Conservation (phyloP, 768 basidiomycete genomes). For the Leccinum disarticulatum region DNA sequence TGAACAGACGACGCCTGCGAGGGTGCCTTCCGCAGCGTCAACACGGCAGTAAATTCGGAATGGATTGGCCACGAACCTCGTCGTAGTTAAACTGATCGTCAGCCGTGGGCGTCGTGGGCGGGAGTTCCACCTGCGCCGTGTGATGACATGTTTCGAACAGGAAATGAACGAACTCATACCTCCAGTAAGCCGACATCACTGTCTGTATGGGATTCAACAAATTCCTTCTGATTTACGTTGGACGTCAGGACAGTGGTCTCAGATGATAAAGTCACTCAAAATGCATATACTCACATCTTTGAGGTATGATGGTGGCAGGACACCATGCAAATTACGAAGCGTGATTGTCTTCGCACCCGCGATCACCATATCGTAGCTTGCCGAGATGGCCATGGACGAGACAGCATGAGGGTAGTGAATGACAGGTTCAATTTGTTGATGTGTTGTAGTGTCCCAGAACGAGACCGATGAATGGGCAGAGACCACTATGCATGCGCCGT, state of each 20-base stretch:
- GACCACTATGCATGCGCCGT: no score
- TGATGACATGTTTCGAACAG: neutral
- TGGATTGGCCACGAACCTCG: neutral
- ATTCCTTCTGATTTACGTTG: no score
- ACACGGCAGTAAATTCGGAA: neutral
- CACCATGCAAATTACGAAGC: neutral
- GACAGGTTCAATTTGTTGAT: no score
- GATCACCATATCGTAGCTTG: neutral
- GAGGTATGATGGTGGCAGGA: neutral
- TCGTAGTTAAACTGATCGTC: neutral
- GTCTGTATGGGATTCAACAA: no score
- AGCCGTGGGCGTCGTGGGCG: neutral
- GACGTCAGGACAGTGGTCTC: no score
- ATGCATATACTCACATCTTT: no score
- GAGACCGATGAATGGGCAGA: no score
- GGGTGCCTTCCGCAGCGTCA: neutral
- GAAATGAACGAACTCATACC: neutral
- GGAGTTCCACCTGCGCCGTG: neutral
- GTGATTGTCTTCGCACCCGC: neutral
- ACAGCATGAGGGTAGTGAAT: no score
- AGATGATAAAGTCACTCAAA: no score
- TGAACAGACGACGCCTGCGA: no score
- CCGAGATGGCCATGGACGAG: neutral
- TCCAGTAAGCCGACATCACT: neutral
- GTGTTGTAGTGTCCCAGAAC: no score